Conservation (phyloP, 257 asterid genomes). For the Przewalskia tangutica region DNA sequence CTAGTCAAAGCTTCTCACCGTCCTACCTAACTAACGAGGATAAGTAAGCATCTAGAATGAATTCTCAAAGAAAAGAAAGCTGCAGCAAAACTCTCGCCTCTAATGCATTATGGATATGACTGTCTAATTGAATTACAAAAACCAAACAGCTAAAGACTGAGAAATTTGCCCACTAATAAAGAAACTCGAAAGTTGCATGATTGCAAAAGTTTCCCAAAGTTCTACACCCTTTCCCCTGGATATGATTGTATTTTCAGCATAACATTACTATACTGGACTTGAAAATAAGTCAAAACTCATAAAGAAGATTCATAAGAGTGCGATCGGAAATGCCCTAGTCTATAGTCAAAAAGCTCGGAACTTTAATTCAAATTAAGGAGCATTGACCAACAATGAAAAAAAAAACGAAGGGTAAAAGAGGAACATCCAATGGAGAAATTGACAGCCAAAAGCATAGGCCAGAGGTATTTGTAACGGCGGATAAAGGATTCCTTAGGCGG, state of each 20-base stretch:
- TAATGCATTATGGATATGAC: background rate
- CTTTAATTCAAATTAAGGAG: background rate
- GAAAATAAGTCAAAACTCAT: background rate
- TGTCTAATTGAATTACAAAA: background rate
- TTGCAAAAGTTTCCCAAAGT: background rate
- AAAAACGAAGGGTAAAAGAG: background rate
- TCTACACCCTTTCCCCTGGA: background rate
- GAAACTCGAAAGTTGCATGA: background rate
- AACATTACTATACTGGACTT: background rate
- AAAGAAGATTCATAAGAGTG: background rate
- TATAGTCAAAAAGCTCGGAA: background rate
- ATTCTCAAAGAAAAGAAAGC: background rate
- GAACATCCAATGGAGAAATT: slow-evolving; percentile 77
- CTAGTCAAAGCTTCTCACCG: background rate
- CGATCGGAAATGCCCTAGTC: background rate
- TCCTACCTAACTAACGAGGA: background rate
- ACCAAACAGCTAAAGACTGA: background rate
- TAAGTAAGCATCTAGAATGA: background rate
- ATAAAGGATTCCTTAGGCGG: slow-evolving; percentile 50
- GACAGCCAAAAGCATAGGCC: slow-evolving; percentile 71
- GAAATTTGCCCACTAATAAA: background rate
- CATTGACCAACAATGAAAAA: background rate
- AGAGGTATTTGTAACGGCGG: slow-evolving; percentile 62
- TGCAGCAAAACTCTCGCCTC: background rate
- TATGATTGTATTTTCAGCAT: background rate